phyloP scores from a whole-genome alignment of 2,329 filamentous ascomycete genomes.

The Pleoardoris graminearum region DNA sequence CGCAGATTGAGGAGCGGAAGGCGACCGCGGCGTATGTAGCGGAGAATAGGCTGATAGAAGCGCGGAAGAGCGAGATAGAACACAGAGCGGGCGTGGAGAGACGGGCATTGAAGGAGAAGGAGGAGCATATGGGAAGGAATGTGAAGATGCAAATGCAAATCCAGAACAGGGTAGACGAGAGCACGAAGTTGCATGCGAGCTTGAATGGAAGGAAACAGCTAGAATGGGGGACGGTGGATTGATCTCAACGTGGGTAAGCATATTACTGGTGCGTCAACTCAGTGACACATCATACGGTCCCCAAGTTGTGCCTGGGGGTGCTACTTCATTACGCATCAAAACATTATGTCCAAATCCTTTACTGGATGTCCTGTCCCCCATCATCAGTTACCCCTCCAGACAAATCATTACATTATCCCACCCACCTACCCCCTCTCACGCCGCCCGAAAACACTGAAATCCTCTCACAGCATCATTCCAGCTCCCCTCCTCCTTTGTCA shows the following conservation, averaged over 20 bases:
- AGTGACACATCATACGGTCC: no score
- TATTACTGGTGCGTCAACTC: no score
- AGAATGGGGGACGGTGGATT: constrained; percentile 40
- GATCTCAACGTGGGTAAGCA: background rate
- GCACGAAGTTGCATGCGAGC: constrained; percentile 35
- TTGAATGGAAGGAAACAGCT: constrained; percentile 34
- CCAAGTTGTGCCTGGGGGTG: no score
- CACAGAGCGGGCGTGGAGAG: constrained; percentile 31
- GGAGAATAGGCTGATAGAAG: constrained; percentile 28
- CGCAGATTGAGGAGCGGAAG: constrained; percentile 30
- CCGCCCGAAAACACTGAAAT: constrained; percentile 6
- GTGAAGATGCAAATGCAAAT: constrained; percentile 36
- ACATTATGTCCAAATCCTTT: no score
- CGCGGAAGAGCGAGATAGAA: constrained; percentile 32
- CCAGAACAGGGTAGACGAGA: constrained; percentile 35
- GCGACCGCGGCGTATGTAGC: constrained; percentile 16
- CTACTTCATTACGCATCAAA: no score
- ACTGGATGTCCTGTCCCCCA: no score
- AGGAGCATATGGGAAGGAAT: constrained; percentile 40
- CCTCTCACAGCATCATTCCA: constrained; percentile 23
- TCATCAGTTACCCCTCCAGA: no score
- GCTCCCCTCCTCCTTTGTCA: constrained; percentile 21
- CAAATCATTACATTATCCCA: no score
- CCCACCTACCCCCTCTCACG: background rate
- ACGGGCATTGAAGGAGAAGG: constrained; percentile 36